Evolutionary conservation across 371 early-diverging fungal species (phyloP).

Genomic region (Mortierella sp.): DNA sequence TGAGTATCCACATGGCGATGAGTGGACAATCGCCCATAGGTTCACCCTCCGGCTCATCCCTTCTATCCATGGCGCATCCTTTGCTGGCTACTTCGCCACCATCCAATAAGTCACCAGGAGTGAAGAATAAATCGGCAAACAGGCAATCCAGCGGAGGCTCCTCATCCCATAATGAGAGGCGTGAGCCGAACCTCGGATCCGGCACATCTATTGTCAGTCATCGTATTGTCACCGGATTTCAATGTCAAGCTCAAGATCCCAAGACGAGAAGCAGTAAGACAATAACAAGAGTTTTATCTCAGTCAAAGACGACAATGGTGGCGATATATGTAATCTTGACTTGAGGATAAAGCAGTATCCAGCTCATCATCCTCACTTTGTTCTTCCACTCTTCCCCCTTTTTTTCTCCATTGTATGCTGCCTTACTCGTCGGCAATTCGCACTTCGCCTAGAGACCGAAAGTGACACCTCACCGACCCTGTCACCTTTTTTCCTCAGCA

Average conservation of each 20-base stretch:
- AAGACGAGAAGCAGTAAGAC: conserved; percentile 33
- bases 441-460: conserved; percentile 18
- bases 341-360: conserved; percentile 18
- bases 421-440: neutral
- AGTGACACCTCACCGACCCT: conserved; percentile 36
- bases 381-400: conserved; percentile 18
- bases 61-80: conserved; percentile 16
- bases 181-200: neutral
- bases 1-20: conserved; percentile 53
- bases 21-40: conserved; percentile 33
- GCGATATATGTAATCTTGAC: conserved; percentile 4
- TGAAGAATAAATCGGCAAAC: conserved; percentile 15
- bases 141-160: neutral
- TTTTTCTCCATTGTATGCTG: neutral
- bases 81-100: conserved; percentile 9
- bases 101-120: conserved; percentile 11
- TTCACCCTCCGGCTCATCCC: conserved; percentile 33
- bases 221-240: conserved; percentile 38
- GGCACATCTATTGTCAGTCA: conserved; percentile 5
- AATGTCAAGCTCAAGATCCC: conserved; percentile 24
- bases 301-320: conserved; percentile 8
- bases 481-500: conserved; percentile 38
- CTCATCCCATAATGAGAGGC: conserved; percentile 3
- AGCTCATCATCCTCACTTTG: conserved; percentile 21
- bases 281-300: conserved; percentile 27